Conservation (phyloP, 495 filamentous ascomycete species). For the Hypomontagnella submonticulosa region DNA sequence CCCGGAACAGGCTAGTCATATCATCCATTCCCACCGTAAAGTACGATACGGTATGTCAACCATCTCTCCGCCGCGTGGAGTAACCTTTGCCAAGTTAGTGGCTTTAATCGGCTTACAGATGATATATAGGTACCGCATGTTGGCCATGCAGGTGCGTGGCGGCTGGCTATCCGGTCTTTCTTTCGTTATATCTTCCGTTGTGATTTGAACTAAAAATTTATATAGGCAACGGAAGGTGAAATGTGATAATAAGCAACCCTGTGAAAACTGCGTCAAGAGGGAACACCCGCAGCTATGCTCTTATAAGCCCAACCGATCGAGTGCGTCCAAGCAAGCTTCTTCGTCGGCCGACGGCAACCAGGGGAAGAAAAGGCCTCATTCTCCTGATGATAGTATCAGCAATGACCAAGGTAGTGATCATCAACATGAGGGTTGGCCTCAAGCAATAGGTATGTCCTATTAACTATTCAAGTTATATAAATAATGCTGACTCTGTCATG, state of each 20-base stretch:
- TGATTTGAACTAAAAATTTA: slow-evolving; percentile 24
- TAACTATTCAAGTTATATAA: slow-evolving; percentile 19
- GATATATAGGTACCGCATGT: slow-evolving; percentile 66
- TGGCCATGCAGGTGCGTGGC: slow-evolving; percentile 66
- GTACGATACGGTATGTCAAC: slow-evolving; percentile 66
- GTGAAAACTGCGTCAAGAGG: slow-evolving; percentile 78
- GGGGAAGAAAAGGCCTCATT: slow-evolving; percentile 59
- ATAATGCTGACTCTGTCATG: slow-evolving; percentile 43
- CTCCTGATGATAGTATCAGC: slow-evolving; percentile 53
- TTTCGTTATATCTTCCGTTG: slow-evolving; percentile 4
- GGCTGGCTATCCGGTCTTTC: neutral
- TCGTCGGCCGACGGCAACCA: slow-evolving; percentile 46
- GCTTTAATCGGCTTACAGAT: slow-evolving; percentile 34
- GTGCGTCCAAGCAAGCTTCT: slow-evolving; percentile 57
- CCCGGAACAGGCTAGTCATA: slow-evolving; percentile 66
- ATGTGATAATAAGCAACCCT: slow-evolving; percentile 78
- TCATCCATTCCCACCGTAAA: slow-evolving; percentile 69
- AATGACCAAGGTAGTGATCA: slow-evolving; percentile 54
- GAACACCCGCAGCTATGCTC: slow-evolving; percentile 77
- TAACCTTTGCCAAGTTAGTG: neutral
- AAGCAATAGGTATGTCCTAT: slow-evolving; percentile 51
- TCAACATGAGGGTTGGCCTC: slow-evolving; percentile 53
- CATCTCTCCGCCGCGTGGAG: slow-evolving; percentile 5
- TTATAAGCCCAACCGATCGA: slow-evolving; percentile 74
- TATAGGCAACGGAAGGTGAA: slow-evolving; percentile 75